phyloP scores from a whole-genome alignment of 2,329 filamentous ascomycete genomes.

The Aspergillus pseudonomiae region DNA sequence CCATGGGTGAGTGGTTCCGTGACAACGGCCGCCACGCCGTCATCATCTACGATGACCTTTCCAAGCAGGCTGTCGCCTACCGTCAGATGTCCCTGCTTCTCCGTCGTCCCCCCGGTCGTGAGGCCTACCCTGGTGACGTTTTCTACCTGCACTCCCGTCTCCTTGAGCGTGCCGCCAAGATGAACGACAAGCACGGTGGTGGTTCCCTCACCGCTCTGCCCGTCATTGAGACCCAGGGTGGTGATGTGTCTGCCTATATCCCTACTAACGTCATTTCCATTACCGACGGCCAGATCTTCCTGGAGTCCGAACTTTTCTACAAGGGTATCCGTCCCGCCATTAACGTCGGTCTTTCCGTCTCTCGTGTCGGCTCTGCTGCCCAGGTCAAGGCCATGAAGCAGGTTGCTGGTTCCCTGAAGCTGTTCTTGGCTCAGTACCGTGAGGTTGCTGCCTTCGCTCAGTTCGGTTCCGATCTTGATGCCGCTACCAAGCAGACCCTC shows the following conservation, averaged over 20 bases:
- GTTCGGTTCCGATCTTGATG: slow-evolving; percentile 99
- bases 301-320: slow-evolving; percentile 99
- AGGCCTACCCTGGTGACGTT: slow-evolving; percentile 98
- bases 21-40: slow-evolving; percentile 87
- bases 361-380: slow-evolving; percentile 98
- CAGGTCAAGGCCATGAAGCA: slow-evolving; percentile 99
- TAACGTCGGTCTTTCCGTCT: slow-evolving; percentile 99
- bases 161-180: slow-evolving; percentile 98
- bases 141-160: slow-evolving; percentile 99
- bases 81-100: slow-evolving; percentile 99
- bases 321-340: slow-evolving; percentile 99
- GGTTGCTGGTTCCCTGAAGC: slow-evolving; percentile 98
- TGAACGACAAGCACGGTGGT: slow-evolving; percentile 92
- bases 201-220: slow-evolving; percentile 97
- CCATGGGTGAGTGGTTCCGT: slow-evolving; percentile 73
- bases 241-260: slow-evolving; percentile 99
- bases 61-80: slow-evolving; percentile 97
- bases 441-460: slow-evolving; percentile 99
- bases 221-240: slow-evolving; percentile 99
- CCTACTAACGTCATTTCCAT: slow-evolving; percentile 99
- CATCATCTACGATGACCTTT: slow-evolving; percentile 91
- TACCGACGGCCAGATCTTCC: slow-evolving; percentile 99
- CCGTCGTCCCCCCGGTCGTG: slow-evolving; percentile 96
- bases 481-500: slow-evolving; percentile 97
- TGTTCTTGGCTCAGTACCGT: slow-evolving; percentile 99